These are phyloP conservation scores for Suaeda aralocaspica DNA, from an alignment of 148 eudicot species.

Conservation along the genomic window DNA sequence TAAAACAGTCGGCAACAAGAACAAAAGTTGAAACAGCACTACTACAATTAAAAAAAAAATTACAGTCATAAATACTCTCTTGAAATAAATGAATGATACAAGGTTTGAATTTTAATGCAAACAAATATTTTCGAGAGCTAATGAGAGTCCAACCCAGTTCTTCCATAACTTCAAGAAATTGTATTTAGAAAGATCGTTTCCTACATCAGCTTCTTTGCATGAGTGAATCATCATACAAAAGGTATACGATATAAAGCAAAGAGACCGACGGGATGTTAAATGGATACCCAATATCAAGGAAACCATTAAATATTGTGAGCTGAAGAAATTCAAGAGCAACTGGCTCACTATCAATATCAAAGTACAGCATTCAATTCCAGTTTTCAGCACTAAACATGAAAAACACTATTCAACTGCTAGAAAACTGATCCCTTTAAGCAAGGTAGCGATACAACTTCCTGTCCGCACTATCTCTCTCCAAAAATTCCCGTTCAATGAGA, in stretches of 20 bases:
- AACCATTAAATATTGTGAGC: slow-evolving; percentile 22
- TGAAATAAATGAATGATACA: neutral
- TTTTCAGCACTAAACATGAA: slow-evolving; percentile 23
- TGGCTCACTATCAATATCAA: slow-evolving; percentile 16
- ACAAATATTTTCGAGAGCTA: neutral
- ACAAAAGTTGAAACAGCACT: neutral
- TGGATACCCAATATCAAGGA: slow-evolving; percentile 3
- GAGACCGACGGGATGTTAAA: neutral
- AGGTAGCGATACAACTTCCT: slow-evolving; percentile 66
- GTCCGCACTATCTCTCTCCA: slow-evolving; percentile 69
- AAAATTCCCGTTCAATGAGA: slow-evolving; percentile 78
- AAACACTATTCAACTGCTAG: slow-evolving; percentile 22
- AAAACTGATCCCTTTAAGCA: slow-evolving; percentile 42
- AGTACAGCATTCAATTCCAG: slow-evolving; percentile 26
- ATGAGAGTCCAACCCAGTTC: neutral
- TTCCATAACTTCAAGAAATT: too few relatives aligned
- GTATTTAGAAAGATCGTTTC: too few relatives aligned
- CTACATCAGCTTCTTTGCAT: neutral
- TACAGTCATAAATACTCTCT: neutral
- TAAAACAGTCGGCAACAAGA: neutral
- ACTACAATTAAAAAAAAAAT: neutral
- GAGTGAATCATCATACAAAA: slow-evolving; percentile 6
- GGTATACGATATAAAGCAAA: neutral
- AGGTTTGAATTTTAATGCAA: neutral
- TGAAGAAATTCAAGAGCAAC: slow-evolving; percentile 22